phyloP scores from a whole-genome alignment of 305 asterid species.

The Rubia balearica region DNA sequence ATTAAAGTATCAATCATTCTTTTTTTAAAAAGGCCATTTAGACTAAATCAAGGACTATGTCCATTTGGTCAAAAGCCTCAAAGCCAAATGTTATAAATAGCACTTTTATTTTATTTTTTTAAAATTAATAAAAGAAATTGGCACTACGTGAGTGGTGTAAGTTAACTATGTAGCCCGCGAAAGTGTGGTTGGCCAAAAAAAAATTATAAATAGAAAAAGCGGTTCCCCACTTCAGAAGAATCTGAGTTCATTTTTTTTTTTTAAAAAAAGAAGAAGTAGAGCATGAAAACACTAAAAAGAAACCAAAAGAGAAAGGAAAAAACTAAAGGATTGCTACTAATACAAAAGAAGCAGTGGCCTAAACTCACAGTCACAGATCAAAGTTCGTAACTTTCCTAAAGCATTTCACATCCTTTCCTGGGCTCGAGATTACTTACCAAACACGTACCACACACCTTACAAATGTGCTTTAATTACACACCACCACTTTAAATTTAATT shows the following conservation, averaged over 20 bases:
- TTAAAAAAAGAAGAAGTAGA: not conserved
- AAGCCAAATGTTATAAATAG: not conserved
- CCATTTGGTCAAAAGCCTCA: not conserved
- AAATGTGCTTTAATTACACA: not conserved
- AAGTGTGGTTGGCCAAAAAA: conserved; percentile 1
- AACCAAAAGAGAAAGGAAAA: not conserved
- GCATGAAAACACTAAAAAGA: not conserved
- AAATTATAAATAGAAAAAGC: conserved; percentile 8
- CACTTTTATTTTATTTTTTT: too few relatives aligned
- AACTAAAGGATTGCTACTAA: not conserved
- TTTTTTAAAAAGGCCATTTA: too few relatives aligned
- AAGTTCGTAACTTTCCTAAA: not conserved
- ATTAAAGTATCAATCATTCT: too few relatives aligned
- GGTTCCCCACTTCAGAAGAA: conserved; percentile 9
- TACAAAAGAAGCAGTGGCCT: not conserved
- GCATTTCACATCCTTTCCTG: not conserved
- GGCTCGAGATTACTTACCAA: conserved; percentile 14
- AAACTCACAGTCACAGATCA: not conserved
- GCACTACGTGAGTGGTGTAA: not conserved
- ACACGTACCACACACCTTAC: conserved; percentile 11
- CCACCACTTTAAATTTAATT: too few relatives aligned
- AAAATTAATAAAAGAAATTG: not conserved
- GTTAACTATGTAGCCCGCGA: conserved; percentile 3
- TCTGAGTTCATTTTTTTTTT: not conserved
- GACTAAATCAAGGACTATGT: not conserved